Conservation (phyloP, 2,329 filamentous ascomycete species). For the Penicillium sp. region DNA sequence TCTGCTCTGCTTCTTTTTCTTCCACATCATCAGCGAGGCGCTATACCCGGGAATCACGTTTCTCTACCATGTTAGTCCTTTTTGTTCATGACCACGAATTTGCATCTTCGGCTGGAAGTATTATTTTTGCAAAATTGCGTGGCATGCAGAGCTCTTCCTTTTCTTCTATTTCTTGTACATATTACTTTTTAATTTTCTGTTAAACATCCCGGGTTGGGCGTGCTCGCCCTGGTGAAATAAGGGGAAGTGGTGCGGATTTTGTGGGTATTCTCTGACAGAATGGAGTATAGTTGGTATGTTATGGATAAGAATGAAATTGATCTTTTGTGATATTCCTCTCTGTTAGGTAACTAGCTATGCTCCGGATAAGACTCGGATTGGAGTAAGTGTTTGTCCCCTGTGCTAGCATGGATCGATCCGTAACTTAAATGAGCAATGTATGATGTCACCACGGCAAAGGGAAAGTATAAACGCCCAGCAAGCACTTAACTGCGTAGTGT, state of each 20-base stretch:
- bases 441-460: not conserved
- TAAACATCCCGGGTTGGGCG: not conserved
- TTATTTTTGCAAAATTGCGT: not conserved
- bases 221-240: conserved; percentile 1
- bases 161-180: not conserved
- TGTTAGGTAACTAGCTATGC: too few relatives aligned
- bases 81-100: not conserved
- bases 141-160: too few relatives aligned
- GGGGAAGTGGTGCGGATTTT: not conserved
- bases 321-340: not conserved
- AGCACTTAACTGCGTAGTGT: not conserved
- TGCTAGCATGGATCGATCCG: not conserved
- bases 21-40: conserved; percentile 32
- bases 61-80: conserved; percentile 7
- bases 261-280: not conserved
- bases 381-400: not conserved
- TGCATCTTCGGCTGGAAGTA: not conserved
- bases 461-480: not conserved
- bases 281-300: not conserved
- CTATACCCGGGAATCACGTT: conserved; percentile 29
- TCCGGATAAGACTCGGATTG: not conserved
- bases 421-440: not conserved
- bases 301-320: not conserved
- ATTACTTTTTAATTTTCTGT: not conserved
- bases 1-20: conserved; percentile 2